Percentiles rank a stretch among this genome's conserved stretches.
Conservation (phyloP, 2,329 filamentous ascomycete genomes). For the Hysterium pulicare region DNA sequence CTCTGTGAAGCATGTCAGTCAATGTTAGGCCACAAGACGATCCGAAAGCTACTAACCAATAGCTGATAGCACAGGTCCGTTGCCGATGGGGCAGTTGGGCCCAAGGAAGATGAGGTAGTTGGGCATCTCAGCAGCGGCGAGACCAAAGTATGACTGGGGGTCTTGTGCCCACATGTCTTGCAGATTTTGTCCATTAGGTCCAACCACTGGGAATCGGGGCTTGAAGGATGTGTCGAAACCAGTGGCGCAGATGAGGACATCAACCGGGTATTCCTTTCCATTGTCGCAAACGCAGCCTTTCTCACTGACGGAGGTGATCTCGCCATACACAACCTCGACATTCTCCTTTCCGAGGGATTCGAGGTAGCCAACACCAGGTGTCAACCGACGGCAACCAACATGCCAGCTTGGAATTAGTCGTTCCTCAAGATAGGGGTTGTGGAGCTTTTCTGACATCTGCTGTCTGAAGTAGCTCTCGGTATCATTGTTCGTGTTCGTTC, state of each 20-base stretch:
- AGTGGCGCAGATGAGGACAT: slow-evolving; percentile 37
- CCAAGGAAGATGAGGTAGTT: slow-evolving; percentile 46
- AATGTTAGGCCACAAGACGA: not conserved
- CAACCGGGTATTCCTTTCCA: slow-evolving; percentile 32
- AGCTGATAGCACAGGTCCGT: slow-evolving; percentile 41
- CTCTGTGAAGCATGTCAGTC: slow-evolving; percentile 23
- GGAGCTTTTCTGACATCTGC: slow-evolving; percentile 45
- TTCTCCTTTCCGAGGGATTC: slow-evolving; percentile 42
- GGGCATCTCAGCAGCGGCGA: slow-evolving; percentile 46
- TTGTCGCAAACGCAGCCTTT: slow-evolving; percentile 38
- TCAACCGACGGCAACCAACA: slow-evolving; percentile 43
- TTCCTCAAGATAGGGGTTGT: slow-evolving; percentile 29
- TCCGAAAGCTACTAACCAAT: slow-evolving; percentile 27
- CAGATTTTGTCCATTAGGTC: slow-evolving; percentile 38
- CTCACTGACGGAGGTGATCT: slow-evolving; percentile 32
- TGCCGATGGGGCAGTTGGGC: slow-evolving; percentile 42
- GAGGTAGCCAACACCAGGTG: slow-evolving; percentile 44
- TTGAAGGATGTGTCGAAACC: slow-evolving; percentile 40
- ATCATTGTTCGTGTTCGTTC: slow-evolving; percentile 38
- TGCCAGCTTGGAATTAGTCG: slow-evolving; percentile 34
- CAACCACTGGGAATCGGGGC: slow-evolving; percentile 46
- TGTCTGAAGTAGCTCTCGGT: slow-evolving; percentile 45
- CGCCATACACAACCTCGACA: slow-evolving; percentile 40
- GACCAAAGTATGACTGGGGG: slow-evolving; percentile 44
- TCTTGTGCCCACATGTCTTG: slow-evolving; percentile 43